These are phyloP conservation scores for Polygonum maritimum DNA, from an alignment of 148 eudicot species.

Conservation along the genomic window DNA sequence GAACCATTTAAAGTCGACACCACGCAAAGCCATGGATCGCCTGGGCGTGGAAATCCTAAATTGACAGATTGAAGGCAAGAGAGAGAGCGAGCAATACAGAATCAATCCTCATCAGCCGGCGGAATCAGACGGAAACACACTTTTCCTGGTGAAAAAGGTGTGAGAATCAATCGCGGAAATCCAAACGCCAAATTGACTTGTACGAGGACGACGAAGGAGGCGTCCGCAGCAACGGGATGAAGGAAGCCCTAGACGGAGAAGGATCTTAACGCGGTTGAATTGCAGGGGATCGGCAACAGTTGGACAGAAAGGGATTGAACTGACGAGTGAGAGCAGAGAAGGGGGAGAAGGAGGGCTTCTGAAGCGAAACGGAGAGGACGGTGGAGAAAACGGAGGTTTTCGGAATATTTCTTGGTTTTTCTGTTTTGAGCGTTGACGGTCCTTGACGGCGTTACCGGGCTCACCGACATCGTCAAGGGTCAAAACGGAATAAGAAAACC, in stretches of 20 bases:
- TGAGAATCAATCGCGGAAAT: conserved; percentile 1
- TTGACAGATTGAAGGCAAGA: conserved; percentile 1
- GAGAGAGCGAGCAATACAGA: neutral
- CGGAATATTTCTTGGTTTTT: neutral
- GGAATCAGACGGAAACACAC: neutral
- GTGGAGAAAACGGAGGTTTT: conserved; percentile 1
- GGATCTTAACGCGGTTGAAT: neutral
- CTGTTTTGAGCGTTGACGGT: neutral
- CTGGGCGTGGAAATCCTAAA: conserved; percentile 5
- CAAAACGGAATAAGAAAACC: neutral
- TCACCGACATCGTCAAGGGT: neutral
- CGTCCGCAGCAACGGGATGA: neutral
- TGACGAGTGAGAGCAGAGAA: conserved; percentile 3
- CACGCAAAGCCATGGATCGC: conserved; percentile 44
- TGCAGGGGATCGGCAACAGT: neutral
- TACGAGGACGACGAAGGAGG: neutral
- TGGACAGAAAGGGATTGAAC: neutral
- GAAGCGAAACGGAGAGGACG: neutral
- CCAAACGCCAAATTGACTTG: neutral
- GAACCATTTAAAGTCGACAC: conserved; percentile 84
- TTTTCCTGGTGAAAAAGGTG: neutral
- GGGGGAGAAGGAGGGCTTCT: neutral
- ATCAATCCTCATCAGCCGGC: neutral
- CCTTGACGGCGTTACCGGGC: neutral
- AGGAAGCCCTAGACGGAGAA: neutral